A percentile compares a stretch with the other conserved stretches of the same genome.
Evolutionary conservation across 2,329 filamentous ascomycete species (phyloP).

Genomic region (Paecilomyces niveus): DNA sequence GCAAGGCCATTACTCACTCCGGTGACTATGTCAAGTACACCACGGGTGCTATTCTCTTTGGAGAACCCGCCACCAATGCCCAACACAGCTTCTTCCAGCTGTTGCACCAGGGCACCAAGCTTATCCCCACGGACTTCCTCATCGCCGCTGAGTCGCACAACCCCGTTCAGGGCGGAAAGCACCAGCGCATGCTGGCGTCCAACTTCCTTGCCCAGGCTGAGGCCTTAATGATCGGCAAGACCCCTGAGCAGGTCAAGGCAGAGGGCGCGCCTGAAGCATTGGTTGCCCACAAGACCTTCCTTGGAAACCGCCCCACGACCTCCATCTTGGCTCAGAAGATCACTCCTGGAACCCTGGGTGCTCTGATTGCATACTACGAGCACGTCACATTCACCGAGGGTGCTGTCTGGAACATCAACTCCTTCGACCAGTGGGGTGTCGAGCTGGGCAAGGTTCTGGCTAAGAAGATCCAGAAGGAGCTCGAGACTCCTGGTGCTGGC

Average conservation of each 20-base stretch:
- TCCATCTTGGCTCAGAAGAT: constrained; percentile 91
- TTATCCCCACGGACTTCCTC: constrained; percentile 98
- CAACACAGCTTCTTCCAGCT: constrained; percentile 99
- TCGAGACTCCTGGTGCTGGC: constrained; percentile 66
- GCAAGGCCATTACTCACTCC: constrained; percentile 88
- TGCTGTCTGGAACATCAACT: constrained; percentile 99
- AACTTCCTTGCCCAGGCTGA: constrained; percentile 46
- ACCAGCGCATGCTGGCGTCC: constrained; percentile 63
- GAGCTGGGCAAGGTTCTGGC: constrained; percentile 95
- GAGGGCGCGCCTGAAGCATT: constrained; percentile 47
- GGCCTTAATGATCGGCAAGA: constrained; percentile 49
- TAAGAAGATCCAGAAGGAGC: constrained; percentile 81
- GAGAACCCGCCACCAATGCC: constrained; percentile 96
- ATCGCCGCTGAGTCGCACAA: constrained; percentile 95
- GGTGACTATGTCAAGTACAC: constrained; percentile 93
- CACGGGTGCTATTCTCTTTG: constrained; percentile 90
- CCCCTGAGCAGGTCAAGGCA: constrained; percentile 40
- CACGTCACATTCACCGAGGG: constrained; percentile 97
- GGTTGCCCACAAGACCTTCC: constrained; percentile 97
- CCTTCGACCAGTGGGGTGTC: constrained; percentile 99
- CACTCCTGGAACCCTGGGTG: constrained; percentile 86
- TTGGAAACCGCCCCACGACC: constrained; percentile 94
- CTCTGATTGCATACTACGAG: constrained; percentile 97
- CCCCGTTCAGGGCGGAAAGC: constrained; percentile 81
- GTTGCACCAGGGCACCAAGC: constrained; percentile 96